These are phyloP conservation scores for Thelephora ganbajun DNA, from an alignment of 768 basidiomycete genomes.

Conservation along the genomic window DNA sequence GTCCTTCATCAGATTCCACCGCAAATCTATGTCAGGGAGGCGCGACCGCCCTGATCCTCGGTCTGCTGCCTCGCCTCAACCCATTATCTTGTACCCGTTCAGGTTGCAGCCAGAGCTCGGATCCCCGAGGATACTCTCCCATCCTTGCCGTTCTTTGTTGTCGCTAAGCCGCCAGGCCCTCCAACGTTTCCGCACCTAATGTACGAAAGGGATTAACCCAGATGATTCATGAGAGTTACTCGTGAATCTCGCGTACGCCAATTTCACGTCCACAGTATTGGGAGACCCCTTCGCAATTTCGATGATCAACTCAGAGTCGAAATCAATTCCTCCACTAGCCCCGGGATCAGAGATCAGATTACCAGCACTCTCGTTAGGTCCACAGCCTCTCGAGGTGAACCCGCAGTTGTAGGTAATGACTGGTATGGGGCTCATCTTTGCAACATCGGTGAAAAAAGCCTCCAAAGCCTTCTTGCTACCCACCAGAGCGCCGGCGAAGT, in stretches of 20 bases:
- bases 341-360: slow-evolving; percentile 48
- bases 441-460: slow-evolving; percentile 63
- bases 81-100: too few relatives aligned
- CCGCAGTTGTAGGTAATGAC: slow-evolving; percentile 82
- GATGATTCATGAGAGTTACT: neutral
- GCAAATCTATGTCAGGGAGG: neutral
- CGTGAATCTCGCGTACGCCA: slow-evolving; percentile 45
- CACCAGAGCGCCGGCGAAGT: slow-evolving; percentile 67
- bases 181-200: slow-evolving; percentile 91
- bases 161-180: slow-evolving; percentile 89
- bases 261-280: slow-evolving; percentile 77
- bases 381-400: slow-evolving; percentile 16
- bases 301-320: slow-evolving; percentile 78
- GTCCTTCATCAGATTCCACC: too few relatives aligned
- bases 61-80: neutral
- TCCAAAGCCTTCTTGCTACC: slow-evolving; percentile 55
- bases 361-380: too few relatives aligned
- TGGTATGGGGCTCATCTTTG: slow-evolving; percentile 71
- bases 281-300: slow-evolving; percentile 65
- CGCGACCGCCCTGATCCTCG: neutral
- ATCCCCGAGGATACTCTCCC: slow-evolving; percentile 57
- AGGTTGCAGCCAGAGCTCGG: neutral
- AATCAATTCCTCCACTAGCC: slow-evolving; percentile 79
- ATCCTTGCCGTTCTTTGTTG: slow-evolving; percentile 64
- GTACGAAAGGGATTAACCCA: neutral